Base-by-base conservation (phyloP, 768 basidiomycete genomes). In the Coprinopsis sp. region DNA sequence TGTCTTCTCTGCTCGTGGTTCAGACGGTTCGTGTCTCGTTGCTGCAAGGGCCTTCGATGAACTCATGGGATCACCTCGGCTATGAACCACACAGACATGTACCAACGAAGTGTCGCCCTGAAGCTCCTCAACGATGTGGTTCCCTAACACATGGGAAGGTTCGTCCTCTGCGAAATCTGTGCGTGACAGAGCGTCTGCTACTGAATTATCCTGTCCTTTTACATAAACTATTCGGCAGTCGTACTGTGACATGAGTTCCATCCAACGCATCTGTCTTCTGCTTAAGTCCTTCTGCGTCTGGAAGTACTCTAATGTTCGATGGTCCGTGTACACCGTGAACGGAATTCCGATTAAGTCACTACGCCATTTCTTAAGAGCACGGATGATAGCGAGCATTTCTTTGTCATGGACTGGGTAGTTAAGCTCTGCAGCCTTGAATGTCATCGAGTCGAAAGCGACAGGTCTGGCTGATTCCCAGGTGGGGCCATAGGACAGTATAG, bases 351-450 rank as follows among this genome's bases (percentile, higher is more conserved):
- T 23, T 1, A 63, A 43, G 34, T 63, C 58, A 2, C 46, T 22
- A 0, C 51, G 33, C 64, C 64, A 70, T 22, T 60, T 58, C 6
- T 52, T 33, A 0, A 65, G 46, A 0, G 66, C 66, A 0, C 57
- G 39, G 0, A 73, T 57, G 13, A 75, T 67, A 0, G 67, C 66
- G 0, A 70, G 46, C 0, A 72, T 43, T 51, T 73, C 69, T 46
- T 68, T 64, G 44, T 73, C 59, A 44, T 72, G 70, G 0, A 62
- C 57, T 0, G 66, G 66, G 39, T 72, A 73, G 42, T 69, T 67
- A 14, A 11, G 33, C 29, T 59, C 53, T 1, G 67, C 59, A 31
- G 38, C 51, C 28, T 54, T 61, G 21, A 63, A 58, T 7, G 47
- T 51, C 42, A 27, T 39, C 1, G 52, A 73, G 49, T 68, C 48